Conservation (phyloP, 768 basidiomycete species). For the Termitomyces heimii region DNA sequence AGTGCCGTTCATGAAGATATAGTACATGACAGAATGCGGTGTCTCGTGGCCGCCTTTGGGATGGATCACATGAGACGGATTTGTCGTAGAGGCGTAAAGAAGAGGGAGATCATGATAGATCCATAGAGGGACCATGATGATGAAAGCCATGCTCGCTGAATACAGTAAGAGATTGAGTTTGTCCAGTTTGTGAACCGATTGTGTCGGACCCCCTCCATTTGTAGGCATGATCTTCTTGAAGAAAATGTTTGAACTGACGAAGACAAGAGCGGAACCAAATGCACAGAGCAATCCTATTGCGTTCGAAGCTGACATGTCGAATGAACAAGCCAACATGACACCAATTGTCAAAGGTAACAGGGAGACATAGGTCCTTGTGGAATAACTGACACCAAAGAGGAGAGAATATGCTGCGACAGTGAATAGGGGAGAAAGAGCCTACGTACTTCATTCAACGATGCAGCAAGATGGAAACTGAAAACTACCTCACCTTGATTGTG, state of each 20-base stretch:
- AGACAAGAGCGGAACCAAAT: conserved; percentile 93
- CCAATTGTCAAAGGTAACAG: conserved; percentile 93
- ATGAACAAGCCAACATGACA: conserved; percentile 96
- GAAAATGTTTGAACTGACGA: conserved; percentile 97
- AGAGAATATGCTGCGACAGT: conserved; percentile 95
- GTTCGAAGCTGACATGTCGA: conserved; percentile 87
- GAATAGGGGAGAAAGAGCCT: conserved; percentile 97
- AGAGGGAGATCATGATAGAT: conserved; percentile 77
- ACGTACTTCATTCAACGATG: neutral
- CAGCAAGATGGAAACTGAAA: neutral
- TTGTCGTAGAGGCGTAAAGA: conserved; percentile 41
- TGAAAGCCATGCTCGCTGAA: conserved; percentile 89
- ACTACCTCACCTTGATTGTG: conserved; percentile 84
- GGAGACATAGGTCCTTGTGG: conserved; percentile 84
- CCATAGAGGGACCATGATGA: conserved; percentile 97
- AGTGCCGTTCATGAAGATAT: conserved; percentile 91
- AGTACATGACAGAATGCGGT: conserved; percentile 64
- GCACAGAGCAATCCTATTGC: conserved; percentile 86
- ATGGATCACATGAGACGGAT: conserved; percentile 37
- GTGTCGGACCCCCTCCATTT: conserved; percentile 32
- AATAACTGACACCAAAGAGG: conserved; percentile 91
- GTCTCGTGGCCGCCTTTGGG: conserved; percentile 39
- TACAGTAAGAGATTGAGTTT: conserved; percentile 95
- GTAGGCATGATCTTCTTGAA: conserved; percentile 98
- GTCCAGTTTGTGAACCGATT: conserved; percentile 75